Conservation (phyloP, 495 filamentous ascomycete genomes). For the Penicillium longicatenatum region DNA sequence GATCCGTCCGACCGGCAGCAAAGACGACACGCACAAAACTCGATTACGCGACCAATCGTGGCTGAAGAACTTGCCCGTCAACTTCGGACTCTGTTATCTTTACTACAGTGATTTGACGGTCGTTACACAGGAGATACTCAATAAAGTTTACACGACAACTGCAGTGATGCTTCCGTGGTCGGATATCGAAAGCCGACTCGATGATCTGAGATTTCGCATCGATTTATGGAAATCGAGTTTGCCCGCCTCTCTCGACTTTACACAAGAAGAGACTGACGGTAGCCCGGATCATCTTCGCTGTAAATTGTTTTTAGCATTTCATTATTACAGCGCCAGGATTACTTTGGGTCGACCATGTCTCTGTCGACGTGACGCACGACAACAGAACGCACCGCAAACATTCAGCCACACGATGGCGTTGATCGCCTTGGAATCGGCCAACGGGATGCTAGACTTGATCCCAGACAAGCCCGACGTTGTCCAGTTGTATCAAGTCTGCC, state of each 20-base stretch:
- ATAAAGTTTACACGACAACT: slow-evolving; percentile 58
- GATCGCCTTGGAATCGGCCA: slow-evolving; percentile 56
- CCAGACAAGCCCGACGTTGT: slow-evolving; percentile 45
- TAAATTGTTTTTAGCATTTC: slow-evolving; percentile 53
- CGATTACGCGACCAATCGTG: slow-evolving; percentile 27
- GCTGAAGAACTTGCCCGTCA: slow-evolving; percentile 38
- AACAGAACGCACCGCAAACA: slow-evolving; percentile 23
- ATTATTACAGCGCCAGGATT: slow-evolving; percentile 59
- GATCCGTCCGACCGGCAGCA: slow-evolving; percentile 29
- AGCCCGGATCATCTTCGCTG: slow-evolving; percentile 30
- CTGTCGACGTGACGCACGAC: slow-evolving; percentile 55
- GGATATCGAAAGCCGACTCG: slow-evolving; percentile 60
- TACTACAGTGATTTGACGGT: slow-evolving; percentile 52
- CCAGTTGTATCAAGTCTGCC: slow-evolving; percentile 54
- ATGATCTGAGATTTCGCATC: slow-evolving; percentile 48
- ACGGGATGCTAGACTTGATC: slow-evolving; percentile 53
- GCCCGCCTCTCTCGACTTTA: slow-evolving; percentile 52
- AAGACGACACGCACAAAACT: slow-evolving; percentile 21
- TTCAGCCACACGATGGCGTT: slow-evolving; percentile 60
- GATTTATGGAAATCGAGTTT: slow-evolving; percentile 56
- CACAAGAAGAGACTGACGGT: slow-evolving; percentile 30
- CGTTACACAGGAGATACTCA: slow-evolving; percentile 56
- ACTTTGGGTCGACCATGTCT: slow-evolving; percentile 63
- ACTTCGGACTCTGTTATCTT: slow-evolving; percentile 47
- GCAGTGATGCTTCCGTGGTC: slow-evolving; percentile 55